These are phyloP conservation scores for Verticillium tricorpus DNA, from an alignment of 2,329 filamentous ascomycete species.

Conservation along the genomic window DNA sequence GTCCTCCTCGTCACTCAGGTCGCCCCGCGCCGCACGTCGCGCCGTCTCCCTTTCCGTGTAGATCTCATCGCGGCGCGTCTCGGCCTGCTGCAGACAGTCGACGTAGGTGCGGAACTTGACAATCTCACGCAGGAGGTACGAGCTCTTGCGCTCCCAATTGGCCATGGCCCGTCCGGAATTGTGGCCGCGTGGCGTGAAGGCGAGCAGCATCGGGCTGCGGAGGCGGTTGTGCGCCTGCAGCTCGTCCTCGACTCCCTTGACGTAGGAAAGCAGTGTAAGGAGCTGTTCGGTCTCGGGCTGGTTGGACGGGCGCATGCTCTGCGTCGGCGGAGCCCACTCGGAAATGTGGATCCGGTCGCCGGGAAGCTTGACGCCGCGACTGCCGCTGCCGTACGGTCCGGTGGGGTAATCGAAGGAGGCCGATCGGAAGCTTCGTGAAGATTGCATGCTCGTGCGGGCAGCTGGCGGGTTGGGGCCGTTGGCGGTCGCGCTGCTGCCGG, in stretches of 20 bases:
- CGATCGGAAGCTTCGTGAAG: conserved; percentile 39
- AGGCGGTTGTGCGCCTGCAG: conserved; percentile 84
- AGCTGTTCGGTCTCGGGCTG: conserved; percentile 79
- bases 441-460: conserved; percentile 15
- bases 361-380: conserved; percentile 57
- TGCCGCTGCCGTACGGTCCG: conserved; percentile 28
- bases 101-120: conserved; percentile 97
- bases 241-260: conserved; percentile 80
- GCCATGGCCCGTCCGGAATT: conserved; percentile 83
- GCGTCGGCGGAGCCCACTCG: conserved; percentile 85
- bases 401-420: conserved; percentile 56
- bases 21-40: conserved; percentile 42
- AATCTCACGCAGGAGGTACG: conserved; percentile 86
- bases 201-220: conserved; percentile 79
- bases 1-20: conserved; percentile 36
- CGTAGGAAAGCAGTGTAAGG: conserved; percentile 68
- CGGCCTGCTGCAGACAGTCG: conserved; percentile 72
- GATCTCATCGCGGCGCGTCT: conserved; percentile 65
- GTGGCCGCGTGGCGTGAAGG: conserved; percentile 78
- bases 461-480: conserved; percentile 14
- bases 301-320: conserved; percentile 82
- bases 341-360: conserved; percentile 80
- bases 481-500: conserved; percentile 43
- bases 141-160: conserved; percentile 96
- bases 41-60: conserved; percentile 56